Base-by-base conservation (phyloP, 208 protist species). In the Leishmania tropica region DNA sequence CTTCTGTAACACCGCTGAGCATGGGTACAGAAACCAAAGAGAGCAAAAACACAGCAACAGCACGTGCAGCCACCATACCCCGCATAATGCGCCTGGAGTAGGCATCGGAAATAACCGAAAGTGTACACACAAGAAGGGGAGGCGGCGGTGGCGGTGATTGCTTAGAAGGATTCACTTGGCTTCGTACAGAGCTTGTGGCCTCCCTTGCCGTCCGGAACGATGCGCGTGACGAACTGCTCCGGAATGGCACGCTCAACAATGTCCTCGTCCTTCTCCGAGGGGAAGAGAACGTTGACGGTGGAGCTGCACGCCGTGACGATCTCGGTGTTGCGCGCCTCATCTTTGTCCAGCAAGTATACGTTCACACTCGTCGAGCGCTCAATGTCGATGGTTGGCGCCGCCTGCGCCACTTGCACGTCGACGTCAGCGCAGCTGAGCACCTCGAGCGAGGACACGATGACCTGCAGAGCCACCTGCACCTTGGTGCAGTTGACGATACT, bases 191-290 rank as follows among this genome's bases (percentile, higher is more conserved):
- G 62, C 81, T 93, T 92, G 83, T 89, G 93, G 40, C 86, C 85
- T 11, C 87, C 86, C 45, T 87, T 90, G 24, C 85, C 87, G 64
- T 97, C 93, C 3, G 86, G 77, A 45, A 95, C 92, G 65, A 97
- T 88, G 47, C 84, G 79, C 7, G 92, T 92, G 31, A 97, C 87
- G 70, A 95, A 97, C 86, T 97, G 93, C 85, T 95, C 91, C 7
- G 93, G 92, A 35, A 97, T 81, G 35, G 91, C 87, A 7, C 90
- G 87, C 84, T 97, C 93, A 19, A 95, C 81, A 47, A 95, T 85
- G 62, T 94, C 88, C 31, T 83, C 87, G 17, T 95, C 92, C 67
- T 90, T 87, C 28, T 86, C 81, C 0, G 88, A 87, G 5, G 90
- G 87, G 54, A 95, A 93, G 58, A 90, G 83, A 19, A 97, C 89